Conservation (phyloP, 1,284 basidiomycete genomes). For the Cutaneotrichosporon arboriforme region DNA sequence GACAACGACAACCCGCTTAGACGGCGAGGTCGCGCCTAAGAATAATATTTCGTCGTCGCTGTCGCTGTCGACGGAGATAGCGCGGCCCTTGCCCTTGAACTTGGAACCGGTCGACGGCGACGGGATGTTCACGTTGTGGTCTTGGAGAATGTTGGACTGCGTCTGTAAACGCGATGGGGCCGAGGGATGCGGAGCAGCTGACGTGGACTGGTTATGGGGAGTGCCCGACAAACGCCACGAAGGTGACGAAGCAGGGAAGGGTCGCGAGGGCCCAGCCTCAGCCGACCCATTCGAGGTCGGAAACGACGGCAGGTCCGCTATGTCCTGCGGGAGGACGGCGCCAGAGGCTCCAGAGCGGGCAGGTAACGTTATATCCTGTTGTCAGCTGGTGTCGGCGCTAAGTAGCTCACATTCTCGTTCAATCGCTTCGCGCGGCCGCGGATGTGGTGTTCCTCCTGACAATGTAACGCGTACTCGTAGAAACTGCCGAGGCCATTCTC, state of each 20-base stretch:
- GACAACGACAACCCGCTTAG: neutral
- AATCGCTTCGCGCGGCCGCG: slow-evolving; percentile 9
- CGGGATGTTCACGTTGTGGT: neutral
- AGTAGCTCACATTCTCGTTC: slow-evolving; percentile 5
- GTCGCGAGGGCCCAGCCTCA: no score
- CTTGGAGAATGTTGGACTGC: neutral
- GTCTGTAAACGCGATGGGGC: neutral
- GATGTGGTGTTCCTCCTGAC: slow-evolving; percentile 1
- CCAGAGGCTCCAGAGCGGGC: neutral
- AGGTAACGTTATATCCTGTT: neutral
- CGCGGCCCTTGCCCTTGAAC: neutral
- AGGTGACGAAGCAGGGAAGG: no score
- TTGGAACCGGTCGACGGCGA: neutral
- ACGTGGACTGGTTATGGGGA: no score
- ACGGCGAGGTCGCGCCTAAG: neutral
- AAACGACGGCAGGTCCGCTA: neutral
- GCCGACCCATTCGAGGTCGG: no score
- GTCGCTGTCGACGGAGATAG: slow-evolving; percentile 2
- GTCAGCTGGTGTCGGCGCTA: neutral
- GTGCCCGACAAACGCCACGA: no score
- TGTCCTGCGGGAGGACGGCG: slow-evolving; percentile 1
- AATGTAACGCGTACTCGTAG: slow-evolving; percentile 26
- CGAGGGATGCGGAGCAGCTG: no score
- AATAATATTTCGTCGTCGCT: slow-evolving; percentile 12
- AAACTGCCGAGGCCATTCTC: slow-evolving; percentile 33